Percentiles rank a stretch among this genome's conserved stretches.
These are phyloP conservation scores for Rhizopus stolonifer DNA, from an alignment of 371 early-diverging fungal species.

Conservation along the genomic window DNA sequence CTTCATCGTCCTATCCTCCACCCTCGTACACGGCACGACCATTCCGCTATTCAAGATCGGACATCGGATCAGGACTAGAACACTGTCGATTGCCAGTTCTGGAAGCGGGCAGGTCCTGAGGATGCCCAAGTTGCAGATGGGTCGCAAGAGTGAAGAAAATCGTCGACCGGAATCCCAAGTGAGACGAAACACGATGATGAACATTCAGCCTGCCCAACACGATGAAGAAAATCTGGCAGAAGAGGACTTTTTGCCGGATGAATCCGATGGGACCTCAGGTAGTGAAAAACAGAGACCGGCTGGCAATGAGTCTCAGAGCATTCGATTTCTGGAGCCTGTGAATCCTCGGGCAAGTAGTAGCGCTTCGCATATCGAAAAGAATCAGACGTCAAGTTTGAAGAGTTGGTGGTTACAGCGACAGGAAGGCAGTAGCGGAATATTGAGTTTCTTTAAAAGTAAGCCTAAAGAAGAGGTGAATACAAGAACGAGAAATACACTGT, in stretches of 20 bases:
- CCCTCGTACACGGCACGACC: constrained; percentile 82
- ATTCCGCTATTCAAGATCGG: constrained; percentile 73
- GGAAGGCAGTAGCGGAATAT: no score
- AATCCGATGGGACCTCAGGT: no score
- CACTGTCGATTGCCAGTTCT: constrained; percentile 46
- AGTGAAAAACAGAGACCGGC: neutral
- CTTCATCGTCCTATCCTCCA: constrained; percentile 75
- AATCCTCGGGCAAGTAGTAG: no score
- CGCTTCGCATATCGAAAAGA: no score
- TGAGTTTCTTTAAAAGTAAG: no score
- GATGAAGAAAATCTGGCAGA: no score
- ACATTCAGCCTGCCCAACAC: no score
- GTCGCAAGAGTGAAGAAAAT: constrained; percentile 16
- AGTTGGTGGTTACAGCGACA: no score
- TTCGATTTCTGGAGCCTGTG: constrained; percentile 48
- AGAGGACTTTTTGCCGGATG: no score
- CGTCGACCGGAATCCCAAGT: no score
- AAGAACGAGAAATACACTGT: neutral
- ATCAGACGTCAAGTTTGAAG: no score
- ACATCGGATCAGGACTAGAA: constrained; percentile 51
- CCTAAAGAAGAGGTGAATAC: neutral
- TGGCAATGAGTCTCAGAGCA: constrained; percentile 41
- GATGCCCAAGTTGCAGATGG: constrained; percentile 43
- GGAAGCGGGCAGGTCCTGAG: constrained; percentile 37
- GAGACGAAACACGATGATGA: no score